Evolutionary conservation across 2,329 filamentous ascomycete genomes (phyloP).

Genomic region (Neonectria hederae): DNA sequence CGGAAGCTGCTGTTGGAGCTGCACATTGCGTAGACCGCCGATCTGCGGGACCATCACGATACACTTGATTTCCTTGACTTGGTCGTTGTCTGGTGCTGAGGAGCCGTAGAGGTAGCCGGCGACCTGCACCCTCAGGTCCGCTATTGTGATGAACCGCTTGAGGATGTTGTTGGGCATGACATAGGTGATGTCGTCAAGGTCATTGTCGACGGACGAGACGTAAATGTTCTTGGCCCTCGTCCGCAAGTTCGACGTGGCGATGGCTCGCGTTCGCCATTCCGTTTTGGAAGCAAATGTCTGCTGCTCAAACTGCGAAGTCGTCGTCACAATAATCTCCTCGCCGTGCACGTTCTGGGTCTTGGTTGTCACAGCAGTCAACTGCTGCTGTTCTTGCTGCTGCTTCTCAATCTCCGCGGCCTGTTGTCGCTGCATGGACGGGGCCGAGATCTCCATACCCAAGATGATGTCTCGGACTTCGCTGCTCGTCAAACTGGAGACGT

Average conservation of each 20-base stretch:
- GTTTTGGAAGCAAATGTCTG: conserved; percentile 98
- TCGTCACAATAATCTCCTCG: conserved; percentile 98
- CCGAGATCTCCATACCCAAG: conserved; percentile 98
- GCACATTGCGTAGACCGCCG: conserved; percentile 89
- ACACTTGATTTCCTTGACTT: conserved; percentile 95
- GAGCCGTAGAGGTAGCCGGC: conserved; percentile 94
- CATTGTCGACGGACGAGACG: conserved; percentile 93
- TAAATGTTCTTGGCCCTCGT: conserved; percentile 98
- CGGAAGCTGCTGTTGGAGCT: conserved; percentile 88
- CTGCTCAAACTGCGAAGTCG: conserved; percentile 97
- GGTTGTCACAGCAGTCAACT: conserved; percentile 95
- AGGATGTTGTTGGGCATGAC: conserved; percentile 99
- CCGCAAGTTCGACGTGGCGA: conserved; percentile 93
- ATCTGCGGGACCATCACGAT: conserved; percentile 99
- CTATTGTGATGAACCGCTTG: conserved; percentile 97
- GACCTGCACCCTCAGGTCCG: conserved; percentile 95
- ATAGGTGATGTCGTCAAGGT: conserved; percentile 91
- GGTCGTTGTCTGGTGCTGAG: conserved; percentile 92
- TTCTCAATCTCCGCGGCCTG: conserved; percentile 99
- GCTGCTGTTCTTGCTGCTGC: conserved; percentile 95
- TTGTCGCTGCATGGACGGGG: conserved; percentile 96
- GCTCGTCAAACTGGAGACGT: conserved; percentile 93
- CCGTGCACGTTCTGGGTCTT: conserved; percentile 98
- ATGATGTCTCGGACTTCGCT: conserved; percentile 99
- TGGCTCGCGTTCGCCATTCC: conserved; percentile 96